A percentile compares a stretch with the other conserved stretches of the same genome.
These are phyloP conservation scores for Chlorophyllum brunneum DNA, from an alignment of 768 basidiomycete species.

Conservation along the genomic window DNA sequence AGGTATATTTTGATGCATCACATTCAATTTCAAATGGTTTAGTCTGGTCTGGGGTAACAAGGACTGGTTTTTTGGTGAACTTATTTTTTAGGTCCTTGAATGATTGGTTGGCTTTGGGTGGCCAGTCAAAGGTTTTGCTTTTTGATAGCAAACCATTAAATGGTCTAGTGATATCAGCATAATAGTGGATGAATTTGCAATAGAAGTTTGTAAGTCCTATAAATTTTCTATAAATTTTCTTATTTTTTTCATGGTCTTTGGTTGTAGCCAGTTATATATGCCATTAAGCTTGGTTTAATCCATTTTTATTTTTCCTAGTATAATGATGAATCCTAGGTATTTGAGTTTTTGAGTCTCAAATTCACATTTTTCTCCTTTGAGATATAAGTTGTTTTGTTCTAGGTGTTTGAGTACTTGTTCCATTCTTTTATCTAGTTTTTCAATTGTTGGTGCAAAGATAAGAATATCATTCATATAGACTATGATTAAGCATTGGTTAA, in stretches of 20 bases:
- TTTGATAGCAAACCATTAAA: background rate
- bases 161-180: background rate
- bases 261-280: conserved; percentile 3
- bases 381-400: background rate
- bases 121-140: background rate
- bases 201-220: conserved; percentile 16
- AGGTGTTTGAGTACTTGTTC: background rate
- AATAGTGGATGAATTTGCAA: conserved; percentile 3
- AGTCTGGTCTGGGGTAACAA: background rate
- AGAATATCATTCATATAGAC: conserved; percentile 42
- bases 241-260: background rate
- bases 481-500: conserved; percentile 24
- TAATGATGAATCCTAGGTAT: conserved; percentile 9
- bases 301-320: background rate
- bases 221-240: no score
- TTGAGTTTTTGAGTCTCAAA: conserved; percentile 1
- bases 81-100: background rate
- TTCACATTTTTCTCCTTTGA: conserved; percentile 11
- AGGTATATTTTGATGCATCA: conserved; percentile 1
- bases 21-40: background rate
- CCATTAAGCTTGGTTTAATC: conserved; percentile 10
- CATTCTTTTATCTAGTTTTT: background rate
- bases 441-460: conserved; percentile 16
- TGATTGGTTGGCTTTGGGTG: background rate
- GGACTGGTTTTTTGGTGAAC: background rate